Conservation (phyloP, 75 land plant genomes). For the Gnetum montanum region DNA sequence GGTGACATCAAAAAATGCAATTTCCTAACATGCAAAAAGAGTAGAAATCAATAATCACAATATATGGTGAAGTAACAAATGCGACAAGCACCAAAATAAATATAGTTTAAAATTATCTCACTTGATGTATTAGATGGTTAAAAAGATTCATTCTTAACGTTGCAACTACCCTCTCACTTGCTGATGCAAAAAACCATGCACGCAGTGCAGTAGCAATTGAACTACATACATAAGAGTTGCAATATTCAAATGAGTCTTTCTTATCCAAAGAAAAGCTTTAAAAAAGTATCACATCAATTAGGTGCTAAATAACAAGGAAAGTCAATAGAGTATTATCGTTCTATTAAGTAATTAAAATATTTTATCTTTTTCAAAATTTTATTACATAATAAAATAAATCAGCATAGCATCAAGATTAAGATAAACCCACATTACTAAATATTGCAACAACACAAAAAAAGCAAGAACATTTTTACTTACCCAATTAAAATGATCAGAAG, state of each 20-base stretch:
- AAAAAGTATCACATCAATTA: too few relatives aligned
- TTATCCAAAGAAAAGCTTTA: too few relatives aligned
- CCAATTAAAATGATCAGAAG: slow-evolving; percentile 69
- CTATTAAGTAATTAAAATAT: too few relatives aligned
- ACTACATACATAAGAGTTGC: slow-evolving; percentile 22
- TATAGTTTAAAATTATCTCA: slow-evolving; percentile 4
- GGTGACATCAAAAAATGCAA: slow-evolving; percentile 95
- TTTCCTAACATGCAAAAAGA: slow-evolving; percentile 69
- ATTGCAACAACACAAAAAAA: too few relatives aligned
- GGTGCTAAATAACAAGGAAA: too few relatives aligned
- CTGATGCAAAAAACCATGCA: slow-evolving; percentile 83
- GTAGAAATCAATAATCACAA: slow-evolving; percentile 2
- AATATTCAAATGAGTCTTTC: neutral
- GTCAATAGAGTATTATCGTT: too few relatives aligned
- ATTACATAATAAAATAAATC: too few relatives aligned
- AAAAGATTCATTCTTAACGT: slow-evolving; percentile 66
- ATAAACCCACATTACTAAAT: too few relatives aligned
- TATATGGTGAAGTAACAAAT: neutral
- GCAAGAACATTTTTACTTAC: slow-evolving; percentile 29
- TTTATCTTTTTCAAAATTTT: too few relatives aligned
- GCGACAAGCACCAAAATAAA: neutral
- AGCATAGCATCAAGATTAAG: too few relatives aligned
- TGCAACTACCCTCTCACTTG: slow-evolving; percentile 98
- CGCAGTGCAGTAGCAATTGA: slow-evolving; percentile 70
- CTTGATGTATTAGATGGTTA: slow-evolving; percentile 76